These are phyloP conservation scores for Adiantum capillusveneris DNA, from an alignment of 75 land plant genomes.

Conservation along the genomic window DNA sequence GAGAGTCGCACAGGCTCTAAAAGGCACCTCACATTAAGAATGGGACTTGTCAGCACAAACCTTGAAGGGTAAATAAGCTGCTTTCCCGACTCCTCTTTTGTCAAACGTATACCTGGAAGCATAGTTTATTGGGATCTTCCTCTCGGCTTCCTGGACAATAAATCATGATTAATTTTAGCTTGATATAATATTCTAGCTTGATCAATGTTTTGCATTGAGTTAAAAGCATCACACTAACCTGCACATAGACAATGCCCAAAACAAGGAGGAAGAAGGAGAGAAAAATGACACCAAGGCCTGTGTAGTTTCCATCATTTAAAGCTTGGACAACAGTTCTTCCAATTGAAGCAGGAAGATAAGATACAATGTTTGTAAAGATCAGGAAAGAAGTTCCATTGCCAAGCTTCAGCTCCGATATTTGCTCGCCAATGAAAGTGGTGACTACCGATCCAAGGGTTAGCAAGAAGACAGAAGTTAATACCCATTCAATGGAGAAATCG, in stretches of 20 bases:
- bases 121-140: conserved; percentile 96
- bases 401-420: conserved; percentile 90
- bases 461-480: conserved; percentile 56
- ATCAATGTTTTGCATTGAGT: too few relatives aligned
- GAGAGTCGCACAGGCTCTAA: too few relatives aligned
- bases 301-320: conserved; percentile 80
- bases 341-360: conserved; percentile 95
- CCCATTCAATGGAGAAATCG: conserved; percentile 91
- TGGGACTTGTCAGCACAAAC: conserved; percentile 21
- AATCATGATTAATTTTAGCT: too few relatives aligned
- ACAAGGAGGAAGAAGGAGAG: conserved; percentile 80
- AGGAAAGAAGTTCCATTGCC: conserved; percentile 98
- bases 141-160: conserved; percentile 91
- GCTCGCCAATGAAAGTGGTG: conserved; percentile 88
- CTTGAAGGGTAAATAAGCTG: conserved; percentile 99
- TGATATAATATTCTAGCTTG: too few relatives aligned
- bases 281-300: conserved; percentile 61
- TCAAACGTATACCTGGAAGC: conserved; percentile 81
- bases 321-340: conserved; percentile 84
- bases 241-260: conserved; percentile 97
- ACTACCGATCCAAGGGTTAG: conserved; percentile 82
- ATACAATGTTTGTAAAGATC: conserved; percentile 93
- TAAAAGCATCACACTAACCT: conserved; percentile 51
- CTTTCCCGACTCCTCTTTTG: conserved; percentile 78
- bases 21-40: too few relatives aligned